Base-by-base conservation (phyloP, 148 eudicot genomes). In the Gaultheria prostrata region DNA sequence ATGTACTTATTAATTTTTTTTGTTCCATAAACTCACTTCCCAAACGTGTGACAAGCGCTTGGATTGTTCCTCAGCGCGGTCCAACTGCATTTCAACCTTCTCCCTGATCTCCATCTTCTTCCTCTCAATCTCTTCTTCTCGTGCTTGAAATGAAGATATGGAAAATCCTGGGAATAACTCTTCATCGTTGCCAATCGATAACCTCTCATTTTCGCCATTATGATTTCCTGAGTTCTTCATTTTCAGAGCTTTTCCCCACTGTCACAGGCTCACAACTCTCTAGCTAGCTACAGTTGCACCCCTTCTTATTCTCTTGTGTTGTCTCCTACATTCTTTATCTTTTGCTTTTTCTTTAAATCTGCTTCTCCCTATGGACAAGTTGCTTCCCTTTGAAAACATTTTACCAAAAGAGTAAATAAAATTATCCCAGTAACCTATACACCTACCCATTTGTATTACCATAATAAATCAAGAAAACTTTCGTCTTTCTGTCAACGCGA, bases 91-190 rank as follows among this genome's bases (percentile, higher is more conserved):
- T 59, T 91, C 86, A 5, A 89, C 93, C 82, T 80, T 89, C 81
- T 80, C 89, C 30, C 65, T 88, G 51, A 91, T 86, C 84, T 89
- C 88, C 90, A 84, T 82, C 71, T 91, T 91, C 84, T 61, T 90
- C 88, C 82, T 88, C 85, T 88, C 92, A 39, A 90, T 90, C 86
- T 86, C 87, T 76, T 90, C 93, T 84, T 91, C 92, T 80, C 86
- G 77, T 3, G 87, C 92, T 71, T 84, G 88, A 57, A 87, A 83
- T 2, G 84, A 83, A 10, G 91, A 85, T 0, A 88, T 54, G 6
- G 84, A 88, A 48, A 85, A n/a, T 63, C 74, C 80, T 1, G 93
- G 39, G 2, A 33, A 15, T 0, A 86, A 77, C 51, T 86, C 87
- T 18, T 89, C 92, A 1, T 90, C 92, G 9, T 76, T 80, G 2